Evolutionary conservation across 2,329 filamentous ascomycete species (phyloP), one percentile per base, ranked within the genome.

Genomic region (Neopestalotiopsis rosae): DNA sequence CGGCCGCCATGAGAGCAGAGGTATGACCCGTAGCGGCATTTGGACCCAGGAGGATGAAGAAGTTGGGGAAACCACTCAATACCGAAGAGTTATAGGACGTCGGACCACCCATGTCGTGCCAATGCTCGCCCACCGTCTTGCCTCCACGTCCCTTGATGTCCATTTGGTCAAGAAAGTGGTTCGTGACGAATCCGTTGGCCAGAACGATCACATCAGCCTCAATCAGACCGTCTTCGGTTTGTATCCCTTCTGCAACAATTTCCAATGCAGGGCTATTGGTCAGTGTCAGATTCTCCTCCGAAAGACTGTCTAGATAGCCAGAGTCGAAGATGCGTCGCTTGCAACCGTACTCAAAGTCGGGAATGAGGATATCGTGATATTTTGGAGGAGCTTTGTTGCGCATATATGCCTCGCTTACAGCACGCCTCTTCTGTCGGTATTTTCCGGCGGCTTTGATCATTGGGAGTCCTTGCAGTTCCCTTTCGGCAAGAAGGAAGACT

Each of bases 11-110:
- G 61, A 91, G 84, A 10, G 89, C 86, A 13, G 85, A 88, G 0
- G 83, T 87, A 76, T 92, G 89, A 0, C 90, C 90, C 0, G 89
- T 91, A 0, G 81, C 83, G 0, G 88, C 86, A 74, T 92, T 92
- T 0, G 90, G 90, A 0, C 81, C 89, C 56, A 90, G 85, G 0
- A 91, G 78, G 68, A 90, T 82, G 78, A 91, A 91, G 73, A 91
- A 88, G 74, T 92, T 92, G 2, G 90, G 90, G 73, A 90, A 91
- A 0, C 86, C 86, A 71, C 87, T 86, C 77, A 91, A 79, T 1
- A 85, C 83, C 1, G 85, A 85, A 28, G 85, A 86, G 67, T 88
- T 85, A 74, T 92, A 92, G 0, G 89, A 90, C 70, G 87, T 88
- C 0, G 87, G 80, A 0, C 90, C 90, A n/a, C 88, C 89, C 65